phyloP scores from a whole-genome alignment of 108 stramenopile genomes.

The Nitzschia inconspicua region DNA sequence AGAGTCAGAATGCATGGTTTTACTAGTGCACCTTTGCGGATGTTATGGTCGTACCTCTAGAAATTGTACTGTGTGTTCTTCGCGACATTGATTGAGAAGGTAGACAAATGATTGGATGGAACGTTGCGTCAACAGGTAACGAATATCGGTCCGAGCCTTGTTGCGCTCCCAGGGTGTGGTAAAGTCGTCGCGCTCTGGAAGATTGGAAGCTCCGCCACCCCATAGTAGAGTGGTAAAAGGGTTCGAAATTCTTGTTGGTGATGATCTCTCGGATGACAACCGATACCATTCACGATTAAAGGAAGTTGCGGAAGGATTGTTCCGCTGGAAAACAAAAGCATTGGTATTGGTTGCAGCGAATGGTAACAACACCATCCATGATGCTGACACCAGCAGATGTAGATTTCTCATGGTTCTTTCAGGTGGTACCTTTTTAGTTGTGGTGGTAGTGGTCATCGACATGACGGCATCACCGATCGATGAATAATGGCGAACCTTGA shows the following conservation, averaged over 20 bases:
- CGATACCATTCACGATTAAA: neutral
- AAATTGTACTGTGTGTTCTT: conserved; percentile 72
- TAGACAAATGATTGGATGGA: conserved; percentile 79
- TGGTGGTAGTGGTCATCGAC: too few species aligned
- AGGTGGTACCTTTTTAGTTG: too few species aligned
- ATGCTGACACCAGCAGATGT: too few species aligned
- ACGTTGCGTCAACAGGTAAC: conserved; percentile 71
- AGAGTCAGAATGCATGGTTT: neutral
- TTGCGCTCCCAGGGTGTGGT: conserved; percentile 1
- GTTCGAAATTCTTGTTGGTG: neutral
- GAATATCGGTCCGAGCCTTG: conserved; percentile 32
- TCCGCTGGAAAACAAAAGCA: neutral
- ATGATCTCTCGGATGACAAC: conserved; percentile 1
- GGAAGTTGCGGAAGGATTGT: neutral
- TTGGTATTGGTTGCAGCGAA: neutral
- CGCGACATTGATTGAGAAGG: conserved; percentile 60
- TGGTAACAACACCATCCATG: neutral
- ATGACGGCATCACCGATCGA: too few species aligned
- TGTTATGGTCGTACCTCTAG: conserved; percentile 27
- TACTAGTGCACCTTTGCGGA: neutral
- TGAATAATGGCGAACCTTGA: too few species aligned
- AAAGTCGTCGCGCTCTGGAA: neutral
- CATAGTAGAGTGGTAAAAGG: too few species aligned
- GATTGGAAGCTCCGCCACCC: neutral
- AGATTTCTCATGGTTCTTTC: too few species aligned